Conservation (phyloP, 2,329 filamentous ascomycete genomes). For the Rutstroemia sp. region DNA sequence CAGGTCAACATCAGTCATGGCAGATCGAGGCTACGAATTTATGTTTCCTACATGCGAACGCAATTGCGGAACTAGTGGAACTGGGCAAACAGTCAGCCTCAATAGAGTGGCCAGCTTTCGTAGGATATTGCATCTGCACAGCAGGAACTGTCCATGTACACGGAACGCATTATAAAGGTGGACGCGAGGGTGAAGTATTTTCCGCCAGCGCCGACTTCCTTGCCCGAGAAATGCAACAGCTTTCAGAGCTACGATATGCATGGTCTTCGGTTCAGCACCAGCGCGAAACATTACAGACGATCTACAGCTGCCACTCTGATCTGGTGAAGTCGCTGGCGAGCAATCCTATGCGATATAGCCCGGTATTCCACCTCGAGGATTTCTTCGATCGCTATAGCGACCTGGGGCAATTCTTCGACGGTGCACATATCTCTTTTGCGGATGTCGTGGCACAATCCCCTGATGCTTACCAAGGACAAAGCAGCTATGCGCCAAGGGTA, state of each 20-base stretch:
- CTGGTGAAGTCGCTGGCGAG: constrained; percentile 65
- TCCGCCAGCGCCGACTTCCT: constrained; percentile 63
- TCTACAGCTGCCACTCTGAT: constrained; percentile 72
- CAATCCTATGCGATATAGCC: constrained; percentile 65
- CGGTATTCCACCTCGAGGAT: constrained; percentile 77
- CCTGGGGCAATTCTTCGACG: constrained; percentile 57
- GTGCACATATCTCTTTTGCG: constrained; percentile 63
- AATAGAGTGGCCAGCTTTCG: constrained; percentile 79
- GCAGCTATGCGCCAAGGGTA: constrained; percentile 38
- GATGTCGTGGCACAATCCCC: constrained; percentile 54
- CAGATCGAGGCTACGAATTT: constrained; percentile 86
- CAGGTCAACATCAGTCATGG: constrained; percentile 83
- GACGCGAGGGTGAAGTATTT: constrained; percentile 37
- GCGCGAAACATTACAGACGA: constrained; percentile 66
- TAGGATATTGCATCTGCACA: constrained; percentile 80
- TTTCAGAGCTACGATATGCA: constrained; percentile 64
- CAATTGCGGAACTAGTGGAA: constrained; percentile 75
- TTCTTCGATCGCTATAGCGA: constrained; percentile 75
- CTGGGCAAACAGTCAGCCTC: constrained; percentile 61
- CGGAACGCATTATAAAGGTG: constrained; percentile 64
- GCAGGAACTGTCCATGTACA: constrained; percentile 86
- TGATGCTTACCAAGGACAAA: constrained; percentile 46
- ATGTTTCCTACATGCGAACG: constrained; percentile 81
- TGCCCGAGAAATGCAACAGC: constrained; percentile 70
- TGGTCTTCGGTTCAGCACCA: constrained; percentile 79